Conservation (phyloP, 345 rosid genomes). For the Sonneratia caseolaris region DNA sequence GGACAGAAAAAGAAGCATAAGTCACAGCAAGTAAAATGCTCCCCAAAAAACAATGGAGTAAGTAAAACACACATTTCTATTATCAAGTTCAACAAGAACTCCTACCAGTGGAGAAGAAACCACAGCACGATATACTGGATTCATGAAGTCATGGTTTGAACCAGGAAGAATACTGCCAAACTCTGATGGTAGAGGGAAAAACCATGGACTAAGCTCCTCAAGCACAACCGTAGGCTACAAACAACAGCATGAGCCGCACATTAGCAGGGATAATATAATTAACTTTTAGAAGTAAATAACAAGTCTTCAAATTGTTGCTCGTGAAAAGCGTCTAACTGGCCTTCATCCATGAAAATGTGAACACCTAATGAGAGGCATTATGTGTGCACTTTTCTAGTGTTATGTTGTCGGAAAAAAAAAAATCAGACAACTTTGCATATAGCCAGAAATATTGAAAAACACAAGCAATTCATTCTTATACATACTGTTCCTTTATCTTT, state of each 20-base stretch:
- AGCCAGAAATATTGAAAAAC: not conserved
- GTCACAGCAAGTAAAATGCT: not conserved
- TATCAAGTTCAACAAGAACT: slow-evolving; percentile 4
- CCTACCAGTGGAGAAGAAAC: slow-evolving; percentile 91
- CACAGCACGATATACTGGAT: slow-evolving; percentile 56
- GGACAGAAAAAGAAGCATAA: not conserved
- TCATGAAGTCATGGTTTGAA: slow-evolving; percentile 69
- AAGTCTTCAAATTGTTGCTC: not conserved
- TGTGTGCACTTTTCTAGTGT: not conserved
- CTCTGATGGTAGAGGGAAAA: slow-evolving; percentile 67
- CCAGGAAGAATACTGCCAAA: slow-evolving; percentile 55
- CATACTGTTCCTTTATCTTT: not conserved
- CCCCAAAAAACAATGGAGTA: not conserved
- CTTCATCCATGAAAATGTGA: not conserved
- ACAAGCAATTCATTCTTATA: not conserved
- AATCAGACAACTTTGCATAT: not conserved
- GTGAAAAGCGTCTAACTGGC: not conserved
- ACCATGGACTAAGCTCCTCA: slow-evolving; percentile 68
- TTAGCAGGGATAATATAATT: not conserved
- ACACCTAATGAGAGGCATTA: not conserved
- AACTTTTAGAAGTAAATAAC: not conserved
- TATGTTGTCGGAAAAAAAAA: not conserved
- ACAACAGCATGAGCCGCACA: not conserved
- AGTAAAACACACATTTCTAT: not conserved
- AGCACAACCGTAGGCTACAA: slow-evolving; percentile 39